Percentiles rank a stretch among this genome's conserved stretches.
phyloP scores from a whole-genome alignment of 1,139 yeast species.

The Yamadazyma blattariae region DNA sequence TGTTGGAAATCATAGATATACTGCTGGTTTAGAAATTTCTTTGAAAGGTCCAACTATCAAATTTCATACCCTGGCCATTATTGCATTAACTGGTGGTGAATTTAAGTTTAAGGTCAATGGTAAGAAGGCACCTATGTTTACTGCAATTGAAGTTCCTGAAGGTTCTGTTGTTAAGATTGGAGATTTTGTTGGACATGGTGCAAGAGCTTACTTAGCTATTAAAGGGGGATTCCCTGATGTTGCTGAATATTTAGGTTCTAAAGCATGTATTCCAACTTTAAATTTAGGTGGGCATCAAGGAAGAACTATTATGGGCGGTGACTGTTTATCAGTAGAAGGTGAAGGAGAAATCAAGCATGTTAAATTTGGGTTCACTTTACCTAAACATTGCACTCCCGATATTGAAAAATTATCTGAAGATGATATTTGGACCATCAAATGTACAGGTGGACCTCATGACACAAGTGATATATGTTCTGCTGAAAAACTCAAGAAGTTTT shows the following conservation, averaged over 20 bases:
- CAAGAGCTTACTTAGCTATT: slow-evolving; percentile 28
- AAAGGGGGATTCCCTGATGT: slow-evolving; percentile 36
- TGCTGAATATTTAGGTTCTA: slow-evolving; percentile 31
- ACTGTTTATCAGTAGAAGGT: slow-evolving; percentile 21
- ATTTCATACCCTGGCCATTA: slow-evolving; percentile 24
- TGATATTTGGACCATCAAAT: slow-evolving; percentile 21
- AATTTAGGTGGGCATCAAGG: slow-evolving; percentile 37
- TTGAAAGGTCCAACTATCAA: slow-evolving; percentile 27
- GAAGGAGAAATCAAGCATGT: slow-evolving; percentile 6
- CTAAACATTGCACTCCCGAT: slow-evolving; percentile 15
- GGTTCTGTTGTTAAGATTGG: slow-evolving; percentile 26
- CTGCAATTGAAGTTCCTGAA: slow-evolving; percentile 23
- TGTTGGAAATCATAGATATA: slow-evolving; percentile 23
- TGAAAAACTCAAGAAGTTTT: slow-evolving; percentile 23
- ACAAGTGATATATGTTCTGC: slow-evolving; percentile 29
- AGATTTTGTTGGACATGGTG: slow-evolving; percentile 20
- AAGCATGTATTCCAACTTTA: slow-evolving; percentile 31
- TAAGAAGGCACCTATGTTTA: slow-evolving; percentile 22
- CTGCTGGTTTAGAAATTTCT: slow-evolving; percentile 29
- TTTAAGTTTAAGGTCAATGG: slow-evolving; percentile 23
- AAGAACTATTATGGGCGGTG: slow-evolving; percentile 29
- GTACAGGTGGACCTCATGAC: slow-evolving; percentile 35
- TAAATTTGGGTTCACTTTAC: slow-evolving; percentile 18
- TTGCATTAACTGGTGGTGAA: slow-evolving; percentile 26
- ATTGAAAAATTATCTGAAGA: slow-evolving; percentile 17